Conservation (phyloP, 345 rosid species). For the Salix caprea region DNA sequence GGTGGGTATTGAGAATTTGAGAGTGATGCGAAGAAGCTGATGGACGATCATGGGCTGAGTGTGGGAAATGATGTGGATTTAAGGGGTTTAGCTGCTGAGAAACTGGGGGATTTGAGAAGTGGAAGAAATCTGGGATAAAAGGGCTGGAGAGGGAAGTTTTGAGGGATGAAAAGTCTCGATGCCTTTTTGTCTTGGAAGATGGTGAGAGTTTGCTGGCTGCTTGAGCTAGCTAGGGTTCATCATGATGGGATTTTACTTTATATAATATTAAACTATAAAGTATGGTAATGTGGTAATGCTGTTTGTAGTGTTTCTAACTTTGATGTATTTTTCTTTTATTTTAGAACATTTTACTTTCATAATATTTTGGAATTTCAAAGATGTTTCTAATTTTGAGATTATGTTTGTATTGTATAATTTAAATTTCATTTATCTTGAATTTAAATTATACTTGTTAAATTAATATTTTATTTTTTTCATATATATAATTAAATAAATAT, state of each 20-base stretch:
- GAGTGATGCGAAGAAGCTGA: constrained; percentile 36
- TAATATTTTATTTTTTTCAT: too few species aligned
- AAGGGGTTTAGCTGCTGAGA: constrained; percentile 30
- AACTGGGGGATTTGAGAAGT: background rate
- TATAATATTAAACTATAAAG: background rate
- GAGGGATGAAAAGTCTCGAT: constrained; percentile 26
- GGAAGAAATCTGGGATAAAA: constrained; percentile 39
- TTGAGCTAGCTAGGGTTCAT: background rate
- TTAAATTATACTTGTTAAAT: too few species aligned
- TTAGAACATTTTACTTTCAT: too few species aligned
- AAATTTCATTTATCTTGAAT: too few species aligned
- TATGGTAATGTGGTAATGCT: too few species aligned
- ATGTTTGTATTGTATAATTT: too few species aligned
- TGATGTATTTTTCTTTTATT: too few species aligned
- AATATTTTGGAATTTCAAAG: too few species aligned
- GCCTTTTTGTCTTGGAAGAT: constrained; percentile 35
- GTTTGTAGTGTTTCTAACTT: background rate
- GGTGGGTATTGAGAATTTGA: constrained; percentile 24
- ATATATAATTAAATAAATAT: too few species aligned
- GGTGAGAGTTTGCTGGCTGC: constrained; percentile 18
- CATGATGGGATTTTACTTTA: background rate
- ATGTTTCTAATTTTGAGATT: too few species aligned
- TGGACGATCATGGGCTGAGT: constrained; percentile 21
- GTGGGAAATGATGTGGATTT: constrained; percentile 34
- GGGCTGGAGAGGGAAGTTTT: constrained; percentile 27